Base-by-base conservation (phyloP, 495 filamentous ascomycete species). In the Penicillium lagena region DNA sequence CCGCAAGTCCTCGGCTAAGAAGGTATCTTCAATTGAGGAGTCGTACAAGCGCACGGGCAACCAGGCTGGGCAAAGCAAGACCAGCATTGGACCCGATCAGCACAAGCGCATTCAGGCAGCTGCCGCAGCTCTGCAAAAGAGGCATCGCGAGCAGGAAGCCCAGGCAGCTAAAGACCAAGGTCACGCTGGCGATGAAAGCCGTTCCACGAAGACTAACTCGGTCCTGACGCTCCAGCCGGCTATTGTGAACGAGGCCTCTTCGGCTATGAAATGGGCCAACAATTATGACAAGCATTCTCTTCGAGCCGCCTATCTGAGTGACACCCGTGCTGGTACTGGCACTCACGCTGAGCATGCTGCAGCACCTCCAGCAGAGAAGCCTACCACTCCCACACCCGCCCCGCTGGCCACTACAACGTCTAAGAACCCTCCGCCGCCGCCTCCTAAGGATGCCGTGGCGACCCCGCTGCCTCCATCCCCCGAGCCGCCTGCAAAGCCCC, bases 211-310 rank as follows among this genome's bases (percentile, higher is more conserved):
- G 73, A 97, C 93, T 1, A 90, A 85, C 66, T 97, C 93, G 40
- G 80, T 95, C 15, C 77, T 97, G 54, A 96, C 90, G 10, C 75
- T 96, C 34, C 89, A 95, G 58, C 85, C 90, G 8, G 77, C 79
- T 31, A 86, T 97, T 40, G 66, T 95, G 56, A 91, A 75, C 43
- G 93, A 93, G 56, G 94, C 90, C 12, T 89, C 84, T 12, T 84
- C 89, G 17, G 93, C 93, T 9, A 85, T 98, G 82, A 91, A 96
- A 62, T 98, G 93, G 93, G 87, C 91, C 9, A 69, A 50, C 39
- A 66, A 69, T 36, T 72, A 72, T 43, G 91, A 98, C 57, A 90
- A 90, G 63, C 81, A 93, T 56, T 76, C 81, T 2, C 85, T 93
- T 46, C 75, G 88, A 12, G 80, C 83, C 37, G 82, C 85, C 14